Evolutionary conservation across 1,284 basidiomycete species (phyloP).

Genomic region (Apiotrichum sp.): DNA sequence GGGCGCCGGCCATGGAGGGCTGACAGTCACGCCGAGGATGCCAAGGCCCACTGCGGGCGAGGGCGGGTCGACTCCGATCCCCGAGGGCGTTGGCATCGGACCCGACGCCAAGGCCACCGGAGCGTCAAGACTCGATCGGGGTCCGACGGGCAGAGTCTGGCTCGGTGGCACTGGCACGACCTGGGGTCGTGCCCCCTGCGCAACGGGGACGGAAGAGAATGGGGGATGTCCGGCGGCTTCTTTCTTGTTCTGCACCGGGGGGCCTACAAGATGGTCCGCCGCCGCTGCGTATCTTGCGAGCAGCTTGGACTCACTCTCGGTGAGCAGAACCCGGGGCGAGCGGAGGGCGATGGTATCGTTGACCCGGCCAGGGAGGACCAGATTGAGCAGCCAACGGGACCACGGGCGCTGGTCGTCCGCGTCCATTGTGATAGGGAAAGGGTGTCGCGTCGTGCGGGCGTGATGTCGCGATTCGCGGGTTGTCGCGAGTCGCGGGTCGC

Average conservation of each 20-base stretch:
- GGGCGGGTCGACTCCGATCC: not conserved
- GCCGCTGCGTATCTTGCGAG: not conserved
- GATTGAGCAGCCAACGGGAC: slow-evolving; percentile 13
- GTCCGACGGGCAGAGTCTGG: no score
- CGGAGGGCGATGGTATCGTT: slow-evolving; percentile 2
- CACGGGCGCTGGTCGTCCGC: slow-evolving; percentile 1
- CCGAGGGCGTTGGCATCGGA: not conserved
- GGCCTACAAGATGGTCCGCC: slow-evolving; percentile 1
- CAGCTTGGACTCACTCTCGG: slow-evolving; percentile 2
- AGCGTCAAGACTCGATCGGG: no score
- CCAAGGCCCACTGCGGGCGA: not conserved
- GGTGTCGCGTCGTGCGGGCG: no score
- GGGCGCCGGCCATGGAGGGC: not conserved
- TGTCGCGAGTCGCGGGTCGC: no score
- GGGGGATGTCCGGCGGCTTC: not conserved
- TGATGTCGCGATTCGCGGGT: no score
- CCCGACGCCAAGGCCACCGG: no score
- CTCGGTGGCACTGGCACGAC: no score
- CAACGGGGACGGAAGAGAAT: not conserved
- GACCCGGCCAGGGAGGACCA: slow-evolving; percentile 4
- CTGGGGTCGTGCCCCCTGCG: not conserved
- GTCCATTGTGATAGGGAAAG: no score
- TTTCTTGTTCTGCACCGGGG: not conserved
- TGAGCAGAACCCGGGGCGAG: slow-evolving; percentile 2
- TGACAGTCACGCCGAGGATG: not conserved